A percentile compares a stretch with the other conserved stretches of the same genome.
These are phyloP conservation scores for Aeminium ludgeri DNA, from an alignment of 495 filamentous ascomycete species.

Conservation along the genomic window DNA sequence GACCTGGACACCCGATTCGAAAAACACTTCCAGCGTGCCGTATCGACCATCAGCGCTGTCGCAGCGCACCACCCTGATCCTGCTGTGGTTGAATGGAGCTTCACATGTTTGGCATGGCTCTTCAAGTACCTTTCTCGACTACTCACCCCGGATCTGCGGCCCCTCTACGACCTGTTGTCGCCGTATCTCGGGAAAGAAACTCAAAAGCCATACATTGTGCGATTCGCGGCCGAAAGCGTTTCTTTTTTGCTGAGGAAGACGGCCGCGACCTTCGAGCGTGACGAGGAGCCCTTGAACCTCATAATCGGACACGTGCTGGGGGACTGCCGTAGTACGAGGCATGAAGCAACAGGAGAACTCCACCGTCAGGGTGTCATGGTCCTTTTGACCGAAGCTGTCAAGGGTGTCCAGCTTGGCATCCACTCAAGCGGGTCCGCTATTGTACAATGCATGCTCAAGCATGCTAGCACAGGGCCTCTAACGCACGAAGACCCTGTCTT, in stretches of 20 bases:
- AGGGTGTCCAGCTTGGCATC: conserved; percentile 59
- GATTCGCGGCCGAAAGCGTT: conserved; percentile 87
- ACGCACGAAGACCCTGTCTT: neutral
- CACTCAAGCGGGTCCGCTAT: conserved; percentile 68
- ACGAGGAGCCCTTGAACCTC: conserved; percentile 44
- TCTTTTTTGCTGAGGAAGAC: conserved; percentile 87
- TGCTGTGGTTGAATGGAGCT: conserved; percentile 90
- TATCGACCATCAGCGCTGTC: conserved; percentile 48
- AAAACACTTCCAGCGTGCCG: conserved; percentile 56
- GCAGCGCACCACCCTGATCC: conserved; percentile 47
- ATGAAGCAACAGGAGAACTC: conserved; percentile 27
- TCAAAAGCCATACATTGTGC: conserved; percentile 66
- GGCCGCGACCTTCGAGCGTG: conserved; percentile 52
- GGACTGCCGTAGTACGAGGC: conserved; percentile 36
- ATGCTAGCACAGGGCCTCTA: neutral
- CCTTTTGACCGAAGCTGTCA: conserved; percentile 75
- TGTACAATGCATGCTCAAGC: conserved; percentile 40
- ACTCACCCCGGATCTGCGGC: conserved; percentile 66
- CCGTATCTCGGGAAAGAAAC: conserved; percentile 70
- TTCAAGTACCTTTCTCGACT: conserved; percentile 91
- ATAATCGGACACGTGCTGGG: conserved; percentile 52
- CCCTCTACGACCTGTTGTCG: conserved; percentile 65
- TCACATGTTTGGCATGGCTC: conserved; percentile 82
- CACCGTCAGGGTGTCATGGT: conserved; percentile 82
- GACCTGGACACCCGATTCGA: conserved; percentile 83